Percentiles rank a stretch among this genome's conserved stretches.
phyloP scores from a whole-genome alignment of 176 grass and related monocot species.

The Triticum monococcum region DNA sequence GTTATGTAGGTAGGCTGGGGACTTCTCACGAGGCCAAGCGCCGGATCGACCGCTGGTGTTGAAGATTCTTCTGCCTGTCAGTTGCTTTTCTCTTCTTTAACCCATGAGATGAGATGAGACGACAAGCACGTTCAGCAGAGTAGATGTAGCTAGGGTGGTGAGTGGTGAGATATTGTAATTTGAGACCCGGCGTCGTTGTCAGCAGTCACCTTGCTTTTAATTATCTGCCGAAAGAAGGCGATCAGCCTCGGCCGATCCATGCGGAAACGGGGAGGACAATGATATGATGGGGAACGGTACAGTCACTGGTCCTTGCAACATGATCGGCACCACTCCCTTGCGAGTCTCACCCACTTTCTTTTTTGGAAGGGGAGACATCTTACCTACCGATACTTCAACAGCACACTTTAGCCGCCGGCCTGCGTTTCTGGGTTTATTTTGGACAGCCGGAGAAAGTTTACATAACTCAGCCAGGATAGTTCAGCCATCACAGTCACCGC shows the following conservation, averaged over 20 bases:
- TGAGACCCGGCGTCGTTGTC: neutral
- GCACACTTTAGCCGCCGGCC: no score
- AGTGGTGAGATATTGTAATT: neutral
- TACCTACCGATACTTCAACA: neutral
- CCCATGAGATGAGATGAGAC: neutral
- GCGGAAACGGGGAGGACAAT: neutral
- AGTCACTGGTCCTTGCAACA: neutral
- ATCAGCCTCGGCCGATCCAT: neutral
- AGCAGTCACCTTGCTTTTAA: neutral
- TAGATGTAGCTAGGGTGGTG: neutral
- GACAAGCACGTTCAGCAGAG: neutral
- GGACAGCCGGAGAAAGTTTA: neutral
- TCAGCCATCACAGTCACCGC: neutral
- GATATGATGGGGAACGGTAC: neutral
- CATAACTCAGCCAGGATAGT: neutral
- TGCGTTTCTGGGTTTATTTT: neutral
- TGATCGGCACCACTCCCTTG: neutral
- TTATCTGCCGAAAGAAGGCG: neutral
- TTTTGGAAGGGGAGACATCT: neutral
- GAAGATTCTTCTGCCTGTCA: neutral
- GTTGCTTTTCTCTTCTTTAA: conserved; percentile 4
- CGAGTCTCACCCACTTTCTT: neutral
- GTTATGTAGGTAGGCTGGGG: neutral
- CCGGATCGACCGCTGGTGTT: neutral
- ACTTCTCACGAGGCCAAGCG: conserved; percentile 31